phyloP scores from a whole-genome alignment of 2,329 filamentous ascomycete genomes.

The Atkinsonella texensis region DNA sequence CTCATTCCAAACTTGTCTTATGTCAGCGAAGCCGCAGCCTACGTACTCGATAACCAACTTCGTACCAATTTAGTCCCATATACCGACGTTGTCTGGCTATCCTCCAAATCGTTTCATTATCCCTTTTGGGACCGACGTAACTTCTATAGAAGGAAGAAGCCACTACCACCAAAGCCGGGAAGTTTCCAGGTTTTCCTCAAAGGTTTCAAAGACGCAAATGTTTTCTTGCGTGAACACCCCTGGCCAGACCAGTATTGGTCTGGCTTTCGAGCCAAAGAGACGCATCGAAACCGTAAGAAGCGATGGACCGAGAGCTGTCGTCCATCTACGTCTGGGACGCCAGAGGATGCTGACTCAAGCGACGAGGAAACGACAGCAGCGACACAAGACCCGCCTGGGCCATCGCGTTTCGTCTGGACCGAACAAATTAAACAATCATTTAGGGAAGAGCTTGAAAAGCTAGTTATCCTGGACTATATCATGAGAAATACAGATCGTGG shows the following conservation, averaged over 20 bases:
- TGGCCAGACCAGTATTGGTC: conserved; percentile 84
- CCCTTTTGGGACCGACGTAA: conserved; percentile 92
- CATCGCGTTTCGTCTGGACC: conserved; percentile 68
- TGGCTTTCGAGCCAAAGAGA: conserved; percentile 56
- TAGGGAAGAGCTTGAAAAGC: conserved; percentile 87
- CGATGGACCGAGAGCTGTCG: conserved; percentile 76
- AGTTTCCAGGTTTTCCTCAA: conserved; percentile 97
- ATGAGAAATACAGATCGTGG: conserved; percentile 98
- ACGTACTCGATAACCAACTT: conserved; percentile 82
- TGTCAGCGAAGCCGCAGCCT: conserved; percentile 93
- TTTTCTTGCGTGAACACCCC: conserved; percentile 87
- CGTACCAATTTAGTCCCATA: conserved; percentile 90
- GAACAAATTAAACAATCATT: conserved; percentile 81
- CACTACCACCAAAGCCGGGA: conserved; percentile 78
- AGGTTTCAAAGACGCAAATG: conserved; percentile 91
- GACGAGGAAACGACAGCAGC: conserved; percentile 39
- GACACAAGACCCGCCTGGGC: conserved; percentile 37
- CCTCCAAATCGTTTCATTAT: conserved; percentile 96
- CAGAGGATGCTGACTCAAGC: conserved; percentile 53
- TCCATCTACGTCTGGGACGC: conserved; percentile 37
- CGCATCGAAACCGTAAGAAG: conserved; percentile 55
- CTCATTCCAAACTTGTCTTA: conserved; percentile 97
- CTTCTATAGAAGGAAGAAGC: conserved; percentile 76
- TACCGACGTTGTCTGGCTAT: conserved; percentile 86
- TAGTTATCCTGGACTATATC: conserved; percentile 96